These are phyloP conservation scores for Fusarium poae DNA, from an alignment of 2,329 filamentous ascomycete genomes.

Conservation along the genomic window DNA sequence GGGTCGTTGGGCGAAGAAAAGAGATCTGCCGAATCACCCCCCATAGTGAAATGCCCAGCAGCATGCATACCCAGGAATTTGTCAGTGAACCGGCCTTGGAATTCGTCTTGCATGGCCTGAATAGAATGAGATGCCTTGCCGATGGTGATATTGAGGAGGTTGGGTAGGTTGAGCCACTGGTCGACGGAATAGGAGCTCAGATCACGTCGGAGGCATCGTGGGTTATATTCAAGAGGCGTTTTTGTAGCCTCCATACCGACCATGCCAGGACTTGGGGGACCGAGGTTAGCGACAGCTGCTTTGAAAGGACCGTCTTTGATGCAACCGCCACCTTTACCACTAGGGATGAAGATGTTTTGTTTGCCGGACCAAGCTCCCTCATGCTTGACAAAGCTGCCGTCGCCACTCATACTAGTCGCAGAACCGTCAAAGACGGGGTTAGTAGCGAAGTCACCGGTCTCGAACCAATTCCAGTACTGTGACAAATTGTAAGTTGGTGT, in stretches of 20 bases:
- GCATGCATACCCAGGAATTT: constrained; percentile 10
- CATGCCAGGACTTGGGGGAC: constrained; percentile 12
- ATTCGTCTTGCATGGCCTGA: constrained; percentile 16
- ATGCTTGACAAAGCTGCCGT: constrained; percentile 12
- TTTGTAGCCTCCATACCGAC: constrained; percentile 8
- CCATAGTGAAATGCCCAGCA: constrained; percentile 14
- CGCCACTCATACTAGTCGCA: constrained; percentile 19
- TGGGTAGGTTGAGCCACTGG: not conserved
- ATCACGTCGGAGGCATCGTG: constrained; percentile 8
- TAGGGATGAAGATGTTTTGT: not conserved
- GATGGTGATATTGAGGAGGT: not conserved
- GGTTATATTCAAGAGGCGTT: constrained; percentile 7
- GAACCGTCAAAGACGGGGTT: constrained; percentile 17
- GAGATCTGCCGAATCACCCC: constrained; percentile 17
- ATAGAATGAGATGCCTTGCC: constrained; percentile 1
- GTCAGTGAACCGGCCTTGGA: constrained; percentile 8
- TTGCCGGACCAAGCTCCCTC: constrained; percentile 1
- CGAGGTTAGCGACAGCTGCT: constrained; percentile 9
- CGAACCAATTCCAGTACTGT: constrained; percentile 26
- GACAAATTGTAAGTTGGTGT: rapidly evolving
- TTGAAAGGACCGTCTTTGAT: not conserved
- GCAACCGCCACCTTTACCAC: constrained; percentile 1
- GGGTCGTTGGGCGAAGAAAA: constrained; percentile 20
- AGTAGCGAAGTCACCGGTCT: not conserved
- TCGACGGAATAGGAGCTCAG: not conserved